Evolutionary conservation across 2,329 filamentous ascomycete species (phyloP).

Genomic region (Ophiosphaerella narmari): DNA sequence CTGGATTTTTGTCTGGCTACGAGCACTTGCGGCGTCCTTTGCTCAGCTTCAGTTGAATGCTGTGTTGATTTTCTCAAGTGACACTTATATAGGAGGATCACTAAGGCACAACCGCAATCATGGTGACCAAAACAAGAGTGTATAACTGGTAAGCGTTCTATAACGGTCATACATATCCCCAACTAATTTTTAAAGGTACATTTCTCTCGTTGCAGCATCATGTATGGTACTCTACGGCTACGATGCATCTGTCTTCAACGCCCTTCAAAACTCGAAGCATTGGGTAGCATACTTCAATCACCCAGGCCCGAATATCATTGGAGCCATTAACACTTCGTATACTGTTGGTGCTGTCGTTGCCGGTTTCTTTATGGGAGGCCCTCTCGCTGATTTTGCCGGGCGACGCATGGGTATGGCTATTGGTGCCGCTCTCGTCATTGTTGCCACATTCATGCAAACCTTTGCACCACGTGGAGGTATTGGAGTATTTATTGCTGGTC

Average conservation of each 20-base stretch:
- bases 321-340: conserved; percentile 69
- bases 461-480: conserved; percentile 64
- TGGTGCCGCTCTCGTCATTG: conserved; percentile 67
- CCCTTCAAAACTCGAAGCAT: conserved; percentile 68
- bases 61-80: background rate
- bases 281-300: conserved; percentile 68
- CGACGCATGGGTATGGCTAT: conserved; percentile 68
- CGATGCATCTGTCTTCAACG: conserved; percentile 75
- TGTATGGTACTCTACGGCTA: conserved; percentile 79
- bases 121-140: conserved; percentile 45
- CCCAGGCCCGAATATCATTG: conserved; percentile 54
- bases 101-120: conserved; percentile 20
- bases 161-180: background rate
- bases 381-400: conserved; percentile 64
- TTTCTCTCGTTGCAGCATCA: conserved; percentile 70
- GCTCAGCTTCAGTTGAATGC: conserved; percentile 15
- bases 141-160: conserved; percentile 52
- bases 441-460: conserved; percentile 71
- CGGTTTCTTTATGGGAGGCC: conserved; percentile 71
- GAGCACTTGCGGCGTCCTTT: conserved; percentile 22
- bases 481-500: conserved; percentile 69
- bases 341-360: conserved; percentile 72
- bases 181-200: conserved; percentile 57
- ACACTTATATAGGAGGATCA: background rate
- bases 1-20: conserved; percentile 10